Percentiles rank a stretch among this genome's conserved stretches.
Evolutionary conservation across 2,329 filamentous ascomycete genomes (phyloP).

Genomic region (Colletotrichum karsti): DNA sequence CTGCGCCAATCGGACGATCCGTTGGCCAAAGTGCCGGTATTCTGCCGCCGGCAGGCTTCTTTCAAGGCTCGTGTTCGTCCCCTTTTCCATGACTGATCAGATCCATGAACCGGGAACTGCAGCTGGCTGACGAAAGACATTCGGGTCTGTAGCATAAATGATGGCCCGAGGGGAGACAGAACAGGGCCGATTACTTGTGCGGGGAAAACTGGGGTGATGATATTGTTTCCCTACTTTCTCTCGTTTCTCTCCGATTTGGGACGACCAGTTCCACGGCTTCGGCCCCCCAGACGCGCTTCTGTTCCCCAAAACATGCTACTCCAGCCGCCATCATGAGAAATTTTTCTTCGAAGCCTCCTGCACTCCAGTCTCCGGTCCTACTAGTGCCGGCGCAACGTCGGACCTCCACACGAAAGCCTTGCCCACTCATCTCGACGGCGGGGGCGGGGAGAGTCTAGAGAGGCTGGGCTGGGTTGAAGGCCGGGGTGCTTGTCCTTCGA

Average conservation of each 20-base stretch:
- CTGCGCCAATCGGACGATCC: neutral
- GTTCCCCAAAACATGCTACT: slow-evolving; percentile 10
- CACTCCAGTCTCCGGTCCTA: neutral
- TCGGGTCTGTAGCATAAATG: neutral
- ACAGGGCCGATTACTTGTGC: slow-evolving; percentile 26
- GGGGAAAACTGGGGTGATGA: slow-evolving; percentile 15
- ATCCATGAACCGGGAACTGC: neutral
- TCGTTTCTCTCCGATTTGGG: slow-evolving; percentile 18
- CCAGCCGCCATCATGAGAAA: slow-evolving; percentile 13
- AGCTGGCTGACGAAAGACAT: neutral
- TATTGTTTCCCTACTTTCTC: no score
- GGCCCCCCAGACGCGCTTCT: neutral
- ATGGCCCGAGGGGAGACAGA: neutral
- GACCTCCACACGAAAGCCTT: slow-evolving; percentile 20
- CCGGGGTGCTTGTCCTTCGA: neutral
- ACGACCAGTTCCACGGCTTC: slow-evolving; percentile 5
- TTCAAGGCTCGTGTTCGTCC: neutral
- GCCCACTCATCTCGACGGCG: slow-evolving; percentile 8
- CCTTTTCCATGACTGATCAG: neutral
- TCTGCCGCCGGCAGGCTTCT: slow-evolving; percentile 16
- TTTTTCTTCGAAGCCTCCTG: neutral
- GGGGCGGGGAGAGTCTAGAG: neutral
- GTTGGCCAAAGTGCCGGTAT: neutral
- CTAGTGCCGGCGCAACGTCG: slow-evolving; percentile 25
- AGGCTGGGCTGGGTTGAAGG: neutral